Evolutionary conservation across 352 stramenopile species (phyloP), one percentile per base, ranked within the genome.

Genomic region (Pythium periplocum): DNA sequence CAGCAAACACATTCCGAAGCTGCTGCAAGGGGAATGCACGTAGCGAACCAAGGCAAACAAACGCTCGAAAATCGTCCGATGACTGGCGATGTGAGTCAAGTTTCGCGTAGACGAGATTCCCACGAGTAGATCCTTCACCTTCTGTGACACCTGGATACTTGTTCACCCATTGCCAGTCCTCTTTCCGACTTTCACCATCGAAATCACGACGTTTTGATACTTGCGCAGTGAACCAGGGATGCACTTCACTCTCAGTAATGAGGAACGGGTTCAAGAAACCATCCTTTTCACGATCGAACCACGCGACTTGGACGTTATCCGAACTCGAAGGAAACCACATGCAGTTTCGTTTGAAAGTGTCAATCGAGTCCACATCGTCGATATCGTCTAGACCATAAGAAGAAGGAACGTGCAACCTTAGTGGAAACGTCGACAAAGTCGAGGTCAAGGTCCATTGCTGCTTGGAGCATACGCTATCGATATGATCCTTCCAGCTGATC

Each of bases 1-100:
- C 64, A 1, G 59, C 71, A 11, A 72, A 64, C 30, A 89, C 9
- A n/a, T 77, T 79, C 1, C 69, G 66, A 4, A 73, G 61, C 35
- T 89, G 73, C 48, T 81, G 69, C 31, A 75, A 67, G 2, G 75
- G 67, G 11, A 75, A 86, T 4, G 75, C 66, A 17, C 78, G 69
- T 4, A 89, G 9, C 3, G 65, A 62, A 1, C 71, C 75, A 6
- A 85, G 53, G 8, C 52, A 51, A 38, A 77, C 64, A 32, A 74
- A 71, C 9, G 62, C 47, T 3, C 4, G 0, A 31, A 69, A 62
- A 9, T 76, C 63, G 8, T 75, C 66, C 26, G 53, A 49, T 26
- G 62, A 26, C 5, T 32, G 38, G 2, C 46, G 48, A 10, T 56
- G 38, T 12, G 71, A 48, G 11, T 48, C 30, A n/a, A 71, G 42